Conservation (phyloP, 345 rosid species). For the Raphanus raphanistrum region DNA sequence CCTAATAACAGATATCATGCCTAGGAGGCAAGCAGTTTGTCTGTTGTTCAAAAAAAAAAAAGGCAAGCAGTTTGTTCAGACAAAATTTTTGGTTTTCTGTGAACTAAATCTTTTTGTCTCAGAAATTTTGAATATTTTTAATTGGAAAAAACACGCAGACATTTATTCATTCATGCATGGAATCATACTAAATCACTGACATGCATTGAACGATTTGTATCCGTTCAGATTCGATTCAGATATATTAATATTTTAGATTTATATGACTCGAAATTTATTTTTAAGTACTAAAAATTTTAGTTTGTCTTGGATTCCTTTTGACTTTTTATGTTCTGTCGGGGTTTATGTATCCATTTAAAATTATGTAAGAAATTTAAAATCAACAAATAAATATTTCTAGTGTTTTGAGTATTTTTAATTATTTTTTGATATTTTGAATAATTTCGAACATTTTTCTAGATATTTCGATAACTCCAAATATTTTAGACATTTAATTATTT, state of each 20-base stretch:
- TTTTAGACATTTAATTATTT: not conserved
- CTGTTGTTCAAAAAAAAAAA: too few species aligned
- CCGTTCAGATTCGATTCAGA: not conserved
- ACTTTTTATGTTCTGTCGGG: not conserved
- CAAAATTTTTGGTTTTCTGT: too few species aligned
- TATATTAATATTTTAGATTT: not conserved
- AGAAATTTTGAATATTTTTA: too few species aligned
- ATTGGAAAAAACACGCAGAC: too few species aligned
- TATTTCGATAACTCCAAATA: not conserved
- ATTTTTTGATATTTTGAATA: not conserved
- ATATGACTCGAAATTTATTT: not conserved
- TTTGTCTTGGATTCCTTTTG: not conserved
- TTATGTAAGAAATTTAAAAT: not conserved
- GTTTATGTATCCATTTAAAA: not conserved
- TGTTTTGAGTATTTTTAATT: not conserved
- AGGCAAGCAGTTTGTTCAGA: too few species aligned
- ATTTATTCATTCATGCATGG: too few species aligned
- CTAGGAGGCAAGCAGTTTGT: too few species aligned
- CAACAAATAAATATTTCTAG: not conserved
- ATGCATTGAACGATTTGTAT: not conserved
- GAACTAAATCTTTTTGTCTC: too few species aligned
- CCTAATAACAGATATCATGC: not conserved
- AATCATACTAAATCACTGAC: too few species aligned
- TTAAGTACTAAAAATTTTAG: not conserved
- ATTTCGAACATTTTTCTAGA: not conserved